Base-by-base conservation (phyloP, 2,329 filamentous ascomycete genomes). In the Paraphaeosphaeria minitans region DNA sequence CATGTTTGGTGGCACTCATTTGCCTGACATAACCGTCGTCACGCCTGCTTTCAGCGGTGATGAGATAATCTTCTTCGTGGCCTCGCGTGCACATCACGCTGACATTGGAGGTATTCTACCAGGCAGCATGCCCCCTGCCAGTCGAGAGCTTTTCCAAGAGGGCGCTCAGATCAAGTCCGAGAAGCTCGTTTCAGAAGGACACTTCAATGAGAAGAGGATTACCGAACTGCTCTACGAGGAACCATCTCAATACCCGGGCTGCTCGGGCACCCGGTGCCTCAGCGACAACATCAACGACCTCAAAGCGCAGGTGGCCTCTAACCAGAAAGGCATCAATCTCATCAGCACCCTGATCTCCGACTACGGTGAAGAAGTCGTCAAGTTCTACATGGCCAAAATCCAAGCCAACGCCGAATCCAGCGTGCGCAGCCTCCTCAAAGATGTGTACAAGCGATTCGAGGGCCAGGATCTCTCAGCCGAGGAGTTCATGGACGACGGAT, bases 401-500 rank as follows among this genome's bases (percentile, higher is more conserved):
- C 91, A 95, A 72, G 84, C 87, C 59, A 95, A 93, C 47, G 92
- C 92, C 0, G 91, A 93, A 67, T 81, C 86, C 1, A 89, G 88
- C 33, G 92, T 96, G 0, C 85, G 90, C 19, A 85, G 85, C 52
- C 82, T 96, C 5, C 81, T 96, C 29, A 92, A 89, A 69, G 81
- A 85, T 3, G 87, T 94, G n/a, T 83, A 87, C 68, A 84, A 84
- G 61, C 83, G 86, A 24, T 91, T 92, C 65, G 83, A 87, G 64
- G 89, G 89, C 2, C 83, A 86, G 57, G 86, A 90, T n/a, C 83
- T 96, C 0, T 84, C 85, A 8, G 90, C 92, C 0, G 81, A 88
- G 1, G 92, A 96, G 70, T 92, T 88, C 79, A 95, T 96, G 90
- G 92, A 96, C 66, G 92, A 96, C 67, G 92, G 92, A 27, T 90